Evolutionary conservation across 2,329 filamentous ascomycete genomes (phyloP).

Genomic region (Delphinella strobiligena): DNA sequence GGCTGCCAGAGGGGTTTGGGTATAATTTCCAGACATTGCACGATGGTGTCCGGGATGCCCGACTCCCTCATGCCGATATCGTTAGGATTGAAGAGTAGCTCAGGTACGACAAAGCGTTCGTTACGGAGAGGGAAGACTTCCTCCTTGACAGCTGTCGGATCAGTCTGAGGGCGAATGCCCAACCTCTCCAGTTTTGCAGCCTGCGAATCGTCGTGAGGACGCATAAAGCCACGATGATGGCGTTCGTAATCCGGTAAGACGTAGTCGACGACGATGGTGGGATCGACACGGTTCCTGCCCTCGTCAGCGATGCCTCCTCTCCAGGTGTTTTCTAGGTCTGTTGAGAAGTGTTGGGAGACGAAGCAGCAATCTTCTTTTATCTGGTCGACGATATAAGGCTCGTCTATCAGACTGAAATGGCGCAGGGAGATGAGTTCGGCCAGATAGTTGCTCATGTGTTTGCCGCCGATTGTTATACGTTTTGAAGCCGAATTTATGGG

Average conservation of each 20-base stretch:
- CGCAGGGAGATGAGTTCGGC: slow-evolving; percentile 80
- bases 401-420: slow-evolving; percentile 92
- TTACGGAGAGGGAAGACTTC: slow-evolving; percentile 81
- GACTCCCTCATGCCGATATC: slow-evolving; percentile 78
- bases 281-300: slow-evolving; percentile 35
- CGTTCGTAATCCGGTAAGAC: slow-evolving; percentile 71
- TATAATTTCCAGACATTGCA: slow-evolving; percentile 62
- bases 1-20: slow-evolving; percentile 77
- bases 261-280: slow-evolving; percentile 70
- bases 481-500: slow-evolving; percentile 72
- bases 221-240: slow-evolving; percentile 53
- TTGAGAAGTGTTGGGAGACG: slow-evolving; percentile 62
- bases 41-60: slow-evolving; percentile 69
- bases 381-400: slow-evolving; percentile 86
- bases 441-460: slow-evolving; percentile 84
- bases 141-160: slow-evolving; percentile 38
- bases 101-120: slow-evolving; percentile 81
- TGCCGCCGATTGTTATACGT: slow-evolving; percentile 81
- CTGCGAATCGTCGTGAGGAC: slow-evolving; percentile 61
- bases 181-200: slow-evolving; percentile 41
- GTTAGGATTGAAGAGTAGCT: slow-evolving; percentile 74
- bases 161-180: slow-evolving; percentile 15
- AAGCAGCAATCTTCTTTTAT: slow-evolving; percentile 89
- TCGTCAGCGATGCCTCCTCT: slow-evolving; percentile 51
- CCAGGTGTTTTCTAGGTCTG: slow-evolving; percentile 73